Base-by-base conservation (phyloP, 2,329 filamentous ascomycete genomes). In the Blumeria graminis region DNA sequence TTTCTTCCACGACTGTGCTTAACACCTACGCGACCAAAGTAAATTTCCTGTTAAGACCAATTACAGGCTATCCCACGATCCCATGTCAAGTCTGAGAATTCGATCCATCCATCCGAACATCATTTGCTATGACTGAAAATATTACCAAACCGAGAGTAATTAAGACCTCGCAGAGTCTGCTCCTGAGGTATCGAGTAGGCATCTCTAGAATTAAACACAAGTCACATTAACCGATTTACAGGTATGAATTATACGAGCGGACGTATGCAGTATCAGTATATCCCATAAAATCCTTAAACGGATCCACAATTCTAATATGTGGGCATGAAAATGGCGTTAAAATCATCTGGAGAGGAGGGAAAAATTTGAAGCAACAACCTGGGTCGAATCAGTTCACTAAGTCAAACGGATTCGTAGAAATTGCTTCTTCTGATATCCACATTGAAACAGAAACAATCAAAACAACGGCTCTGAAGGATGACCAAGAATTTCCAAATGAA, bases 271-370 rank as follows among this genome's bases (percentile, higher is more conserved):
- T 80, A 54, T 76, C 79, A 61, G 73, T 73, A 3, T 82, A 82
- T 62, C 80, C 80, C 0, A 70, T 80, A 16, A 71, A 72, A 57
- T 80, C 79, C 1, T 73, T 77, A 1, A 80, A 83, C 63, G 79
- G 79, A 38, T 79, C 80, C 6, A 77, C 74, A 1, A 74, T 82
- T 63, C 65, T 82, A 32, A 67, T 83, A 48, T 81, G 81, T 62
- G 78, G 76, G 50, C 78, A 82, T 61, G 77, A 81, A 58, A 78
- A 75, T 65, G 80, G 80, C 48, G 67, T 81, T 45, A 78, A 74
- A 3, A 63, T 82, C 39, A 66, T 78, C 28, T 83, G 80, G 80
- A 74, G 77, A 45, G 80, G 80, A 50, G 79, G 79, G 10, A 72
- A 72, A 55, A 71, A 72, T n/a, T 76, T 82, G 62, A 81, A 78